Evolutionary conservation across 176 grass and related monocot genomes (phyloP), one percentile per base, ranked within the genome.

Genomic region (Oryza meyeriana): DNA sequence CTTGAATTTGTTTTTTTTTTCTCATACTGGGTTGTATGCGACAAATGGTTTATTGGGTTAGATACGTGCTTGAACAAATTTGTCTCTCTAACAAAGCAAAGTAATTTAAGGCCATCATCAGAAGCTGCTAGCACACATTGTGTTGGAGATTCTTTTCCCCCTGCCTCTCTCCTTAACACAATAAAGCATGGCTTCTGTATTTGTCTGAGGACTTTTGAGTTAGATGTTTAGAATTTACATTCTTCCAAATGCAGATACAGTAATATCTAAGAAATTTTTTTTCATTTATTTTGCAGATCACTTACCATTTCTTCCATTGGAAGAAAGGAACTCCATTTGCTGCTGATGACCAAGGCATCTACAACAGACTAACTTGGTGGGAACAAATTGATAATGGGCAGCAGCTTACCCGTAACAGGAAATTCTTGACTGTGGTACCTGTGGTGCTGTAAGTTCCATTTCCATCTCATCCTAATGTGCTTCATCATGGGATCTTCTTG

Each of bases 251-350:
- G 47, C 12, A 41, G 35, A 29, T 77, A n/a, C 61, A 3, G 28
- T 70, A n/a, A 69, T 34, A 7, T 57, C 34, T 59, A 11, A 10
- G 59, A n/a, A 58, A 57, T 40, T 7, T 16, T 18, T 0, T 64
- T 61, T 8, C 2, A 7, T 35, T 79, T 48, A 2, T 83, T 72
- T 77, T 79, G 75, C 84, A 90, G 84, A 69, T 87, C 14, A 90
- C 88, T 6, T 90, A 90, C 52, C 88, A 90, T 6, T 90, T 90
- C 61, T 90, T 90, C 75, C 88, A 90, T 45, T 90, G 84, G 88
- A 90, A 87, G 84, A 90, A 90, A 83, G 88, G 88, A 71, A 90
- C 88, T 50, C 88, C 84, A 12, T 90, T 90, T 84, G 88, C 88
- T 75, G 80, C 88, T 80, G 88, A 90, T 83, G 88, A 90, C 76